These are phyloP conservation scores for Spongospora subterranea DNA, from an alignment of 208 protist genomes.

Conservation along the genomic window DNA sequence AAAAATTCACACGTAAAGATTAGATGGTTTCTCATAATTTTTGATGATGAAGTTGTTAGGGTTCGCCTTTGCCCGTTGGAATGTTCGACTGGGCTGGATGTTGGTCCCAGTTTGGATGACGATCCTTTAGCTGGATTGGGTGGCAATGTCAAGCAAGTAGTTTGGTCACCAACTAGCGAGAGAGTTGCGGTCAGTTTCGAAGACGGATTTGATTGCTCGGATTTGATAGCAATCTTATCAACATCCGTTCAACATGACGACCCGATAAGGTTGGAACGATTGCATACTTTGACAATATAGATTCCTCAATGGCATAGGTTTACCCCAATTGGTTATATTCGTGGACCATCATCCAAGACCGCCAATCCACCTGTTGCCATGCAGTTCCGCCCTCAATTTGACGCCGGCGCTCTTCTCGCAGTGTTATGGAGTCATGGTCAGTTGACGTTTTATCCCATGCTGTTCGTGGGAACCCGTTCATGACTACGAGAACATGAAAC, in stretches of 20 bases:
- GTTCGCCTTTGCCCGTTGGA: background rate
- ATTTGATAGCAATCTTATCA: background rate
- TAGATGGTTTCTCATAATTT: background rate
- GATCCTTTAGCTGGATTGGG: background rate
- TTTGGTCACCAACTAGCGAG: background rate
- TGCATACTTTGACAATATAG: background rate
- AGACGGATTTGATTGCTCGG: background rate
- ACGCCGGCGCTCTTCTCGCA: background rate
- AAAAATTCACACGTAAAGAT: background rate
- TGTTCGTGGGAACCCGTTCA: background rate
- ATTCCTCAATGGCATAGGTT: background rate
- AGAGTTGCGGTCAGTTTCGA: background rate
- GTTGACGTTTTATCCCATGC: background rate
- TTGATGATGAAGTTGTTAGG: background rate
- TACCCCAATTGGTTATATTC: background rate
- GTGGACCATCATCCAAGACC: background rate
- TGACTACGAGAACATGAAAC: no score
- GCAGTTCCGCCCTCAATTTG: background rate
- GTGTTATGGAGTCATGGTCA: background rate
- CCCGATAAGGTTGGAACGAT: background rate
- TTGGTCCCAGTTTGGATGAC: background rate
- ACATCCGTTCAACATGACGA: background rate
- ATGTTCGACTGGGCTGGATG: background rate
- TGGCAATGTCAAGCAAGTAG: background rate
- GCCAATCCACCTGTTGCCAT: background rate